Conservation (phyloP, 129 eudicot species). For the Ambrosia artemisiifolia region DNA sequence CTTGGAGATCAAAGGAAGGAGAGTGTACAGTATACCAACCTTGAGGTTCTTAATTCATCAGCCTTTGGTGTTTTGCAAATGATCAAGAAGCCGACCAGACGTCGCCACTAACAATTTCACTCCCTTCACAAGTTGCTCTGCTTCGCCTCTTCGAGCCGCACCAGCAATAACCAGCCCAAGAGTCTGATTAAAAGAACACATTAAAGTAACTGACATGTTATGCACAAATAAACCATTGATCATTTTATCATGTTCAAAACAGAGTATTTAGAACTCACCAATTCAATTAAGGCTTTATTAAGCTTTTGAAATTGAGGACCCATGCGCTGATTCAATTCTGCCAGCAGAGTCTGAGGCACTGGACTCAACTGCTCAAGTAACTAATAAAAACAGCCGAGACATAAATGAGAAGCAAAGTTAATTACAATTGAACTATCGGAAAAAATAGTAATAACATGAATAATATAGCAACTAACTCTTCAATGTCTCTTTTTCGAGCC, state of each 20-base stretch:
- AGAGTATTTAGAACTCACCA: constrained; percentile 42
- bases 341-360: constrained; percentile 60
- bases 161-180: too few relatives aligned
- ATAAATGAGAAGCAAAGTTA: constrained; percentile 5
- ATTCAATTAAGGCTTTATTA: constrained; percentile 74
- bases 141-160: constrained; percentile 60
- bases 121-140: constrained; percentile 76
- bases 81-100: constrained; percentile 88
- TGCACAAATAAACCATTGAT: neutral
- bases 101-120: constrained; percentile 76
- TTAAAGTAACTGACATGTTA: too few relatives aligned
- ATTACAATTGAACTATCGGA: neutral
- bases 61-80: constrained; percentile 81
- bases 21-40: constrained; percentile 29
- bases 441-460: neutral
- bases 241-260: constrained; percentile 3
- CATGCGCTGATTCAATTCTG: constrained; percentile 85
- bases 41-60: constrained; percentile 61
- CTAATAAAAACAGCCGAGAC: constrained; percentile 25
- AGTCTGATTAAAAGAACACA: too few relatives aligned
- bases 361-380: constrained; percentile 78
- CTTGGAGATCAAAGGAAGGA: too few relatives aligned
- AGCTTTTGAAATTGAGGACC: constrained; percentile 89
- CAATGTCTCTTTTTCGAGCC: constrained; percentile 71
- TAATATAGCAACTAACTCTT: constrained; percentile 43